Percentiles rank a stretch among this genome's conserved stretches.
Conservation (phyloP, 2,329 filamentous ascomycete species). For the Ilyonectria mors-panacis region DNA sequence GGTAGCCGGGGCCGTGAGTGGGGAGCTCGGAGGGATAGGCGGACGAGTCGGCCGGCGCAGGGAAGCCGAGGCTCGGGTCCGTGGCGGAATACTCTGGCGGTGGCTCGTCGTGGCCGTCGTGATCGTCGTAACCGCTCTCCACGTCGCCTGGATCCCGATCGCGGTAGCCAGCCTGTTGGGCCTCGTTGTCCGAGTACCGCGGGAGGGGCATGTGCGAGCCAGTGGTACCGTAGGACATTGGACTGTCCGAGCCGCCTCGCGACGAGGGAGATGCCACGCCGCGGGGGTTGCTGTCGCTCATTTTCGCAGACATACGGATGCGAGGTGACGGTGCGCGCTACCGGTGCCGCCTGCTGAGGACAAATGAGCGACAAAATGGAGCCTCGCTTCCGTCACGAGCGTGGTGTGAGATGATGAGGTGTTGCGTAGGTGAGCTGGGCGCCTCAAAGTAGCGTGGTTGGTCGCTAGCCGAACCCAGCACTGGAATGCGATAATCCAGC, state of each 20-base stretch:
- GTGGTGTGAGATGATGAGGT: background rate
- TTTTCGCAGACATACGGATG: background rate
- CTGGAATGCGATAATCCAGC: background rate
- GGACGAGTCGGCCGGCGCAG: constrained; percentile 15
- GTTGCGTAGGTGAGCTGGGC: background rate
- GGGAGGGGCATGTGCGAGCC: constrained; percentile 38
- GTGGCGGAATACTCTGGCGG: background rate
- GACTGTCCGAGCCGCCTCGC: constrained; percentile 29
- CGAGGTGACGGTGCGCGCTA: no score
- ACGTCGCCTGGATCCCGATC: constrained; percentile 14
- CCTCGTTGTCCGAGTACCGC: constrained; percentile 40
- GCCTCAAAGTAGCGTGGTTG: background rate
- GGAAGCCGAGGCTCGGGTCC: constrained; percentile 12
- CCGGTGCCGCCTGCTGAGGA: no score
- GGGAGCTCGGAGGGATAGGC: constrained; percentile 22
- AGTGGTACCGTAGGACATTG: constrained; percentile 33
- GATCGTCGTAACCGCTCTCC: constrained; percentile 6
- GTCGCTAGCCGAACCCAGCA: background rate
- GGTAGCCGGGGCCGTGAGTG: constrained; percentile 33
- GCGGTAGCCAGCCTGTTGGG: constrained; percentile 27
- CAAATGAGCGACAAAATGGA: no score
- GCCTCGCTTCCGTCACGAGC: no score
- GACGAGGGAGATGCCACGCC: constrained; percentile 28
- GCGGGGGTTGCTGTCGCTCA: constrained; percentile 27
- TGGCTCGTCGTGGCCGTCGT: constrained; percentile 31